Base-by-base conservation (phyloP, 306 rosid genomes). In the Argentina anserina region DNA sequence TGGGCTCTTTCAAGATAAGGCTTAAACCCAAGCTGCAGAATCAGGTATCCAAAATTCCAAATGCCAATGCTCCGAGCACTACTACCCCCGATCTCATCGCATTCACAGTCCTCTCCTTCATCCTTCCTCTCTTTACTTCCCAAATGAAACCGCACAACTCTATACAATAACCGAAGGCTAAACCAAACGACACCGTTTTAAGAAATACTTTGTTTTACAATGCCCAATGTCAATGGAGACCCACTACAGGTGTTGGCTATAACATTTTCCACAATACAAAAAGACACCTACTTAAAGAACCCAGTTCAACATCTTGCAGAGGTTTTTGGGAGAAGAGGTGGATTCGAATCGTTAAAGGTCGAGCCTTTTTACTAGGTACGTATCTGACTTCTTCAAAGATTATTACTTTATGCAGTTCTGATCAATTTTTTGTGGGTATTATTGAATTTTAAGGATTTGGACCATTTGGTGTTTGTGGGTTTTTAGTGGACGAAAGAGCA, bases 41-140 rank as follows among this genome's bases (percentile, higher is more conserved):
- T 93, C 17, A 93, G 78, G 76, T 87, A 93, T 13, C 98, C 98
- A 63, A 93, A 93, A 86, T 90, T 13, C 98, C 98, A 63, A 93
- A 93, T 10, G 94, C 96, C 64, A 90, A 18, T 18, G 97, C 85
- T 79, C 98, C 97, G 34, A 93, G n/a, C 70, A 93, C 97, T 76
- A 93, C 97, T 55, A 93, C 74, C 26, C 84, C 88, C 33, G 97
- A 93, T 81, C 97, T 84, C 66, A 86, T 71, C 63, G 94, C 92
- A 52, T 90, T 93, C 90, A 75, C 67, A 83, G 69, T 87, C 70
- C 86, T 69, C 46, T 46, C 85, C 29, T 63, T 75, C 94, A 84
- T 70, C 59, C 15, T 26, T 49, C 31, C 23, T 45, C 60, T 39
- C 63, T 59, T 52, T 28, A 70, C 13, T 45, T 21, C 71, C 21